Evolutionary conservation across 306 rosid genomes (phyloP).

Genomic region (Cicer cuneatum): DNA sequence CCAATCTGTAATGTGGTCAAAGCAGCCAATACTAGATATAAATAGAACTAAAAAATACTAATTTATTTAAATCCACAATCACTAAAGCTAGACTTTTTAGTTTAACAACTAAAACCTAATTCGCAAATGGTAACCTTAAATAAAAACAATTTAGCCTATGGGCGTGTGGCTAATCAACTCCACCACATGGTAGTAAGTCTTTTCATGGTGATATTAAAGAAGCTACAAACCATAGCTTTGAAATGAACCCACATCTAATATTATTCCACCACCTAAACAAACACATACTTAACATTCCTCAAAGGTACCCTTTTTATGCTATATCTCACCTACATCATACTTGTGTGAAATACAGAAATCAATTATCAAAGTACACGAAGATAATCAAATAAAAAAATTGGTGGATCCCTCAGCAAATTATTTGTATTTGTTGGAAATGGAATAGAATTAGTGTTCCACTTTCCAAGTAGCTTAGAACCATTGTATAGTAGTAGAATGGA

Average conservation of each 20-base stretch:
- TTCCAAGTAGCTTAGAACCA: not conserved
- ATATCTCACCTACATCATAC: not conserved
- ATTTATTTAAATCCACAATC: conserved; percentile 28
- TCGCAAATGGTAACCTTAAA: not conserved
- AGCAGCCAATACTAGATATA: conserved; percentile 13
- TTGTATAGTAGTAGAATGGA: not conserved
- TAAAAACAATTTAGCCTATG: not conserved
- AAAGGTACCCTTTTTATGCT: not conserved
- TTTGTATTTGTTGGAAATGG: conserved; percentile 5
- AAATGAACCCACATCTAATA: not conserved
- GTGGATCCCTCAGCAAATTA: not conserved
- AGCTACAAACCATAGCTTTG: not conserved
- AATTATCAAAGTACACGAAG: conserved; percentile 15
- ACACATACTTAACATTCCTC: not conserved
- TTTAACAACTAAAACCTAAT: conserved; percentile 14
- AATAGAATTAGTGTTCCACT: not conserved
- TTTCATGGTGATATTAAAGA: not conserved
- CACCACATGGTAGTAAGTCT: not conserved
- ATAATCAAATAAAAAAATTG: not conserved
- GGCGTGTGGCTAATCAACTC: not conserved
- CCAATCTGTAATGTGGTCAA: conserved; percentile 71
- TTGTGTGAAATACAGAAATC: not conserved
- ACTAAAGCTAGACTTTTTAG: conserved; percentile 1
- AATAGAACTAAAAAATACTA: conserved; percentile 24
- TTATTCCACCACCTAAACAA: not conserved